Percentiles rank a stretch among this genome's conserved stretches.
phyloP scores from a whole-genome alignment of 768 basidiomycete species.

The Suillus subluteus region DNA sequence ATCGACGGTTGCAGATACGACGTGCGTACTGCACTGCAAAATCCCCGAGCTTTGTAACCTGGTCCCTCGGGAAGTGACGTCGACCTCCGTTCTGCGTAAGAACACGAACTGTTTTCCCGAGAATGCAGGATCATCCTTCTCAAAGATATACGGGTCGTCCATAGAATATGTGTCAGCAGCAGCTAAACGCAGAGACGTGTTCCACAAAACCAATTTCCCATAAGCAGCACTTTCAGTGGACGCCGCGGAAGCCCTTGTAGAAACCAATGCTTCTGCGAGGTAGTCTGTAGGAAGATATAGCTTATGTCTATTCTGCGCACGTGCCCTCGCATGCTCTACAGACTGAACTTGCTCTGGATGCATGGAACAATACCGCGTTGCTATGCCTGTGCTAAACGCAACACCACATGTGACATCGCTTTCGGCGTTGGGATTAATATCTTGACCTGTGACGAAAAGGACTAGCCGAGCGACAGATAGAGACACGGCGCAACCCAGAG shows the following conservation, averaged over 20 bases:
- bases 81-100: slow-evolving; percentile 38
- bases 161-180: slow-evolving; percentile 68
- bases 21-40: slow-evolving; percentile 33
- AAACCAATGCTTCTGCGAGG: slow-evolving; percentile 46
- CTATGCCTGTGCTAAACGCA: slow-evolving; percentile 56
- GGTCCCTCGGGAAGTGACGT: slow-evolving; percentile 26
- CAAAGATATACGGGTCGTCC: slow-evolving; percentile 64
- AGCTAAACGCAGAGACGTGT: slow-evolving; percentile 60
- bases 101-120: slow-evolving; percentile 46
- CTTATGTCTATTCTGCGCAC: slow-evolving; percentile 51
- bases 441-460: slow-evolving; percentile 74
- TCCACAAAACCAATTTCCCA: slow-evolving; percentile 47
- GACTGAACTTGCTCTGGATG: slow-evolving; percentile 21
- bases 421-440: slow-evolving; percentile 75
- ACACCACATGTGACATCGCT: slow-evolving; percentile 71
- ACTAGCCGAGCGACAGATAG: slow-evolving; percentile 64
- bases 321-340: slow-evolving; percentile 28
- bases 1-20: slow-evolving; percentile 54
- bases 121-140: slow-evolving; percentile 52
- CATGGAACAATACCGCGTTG: slow-evolving; percentile 59
- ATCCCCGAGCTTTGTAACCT: slow-evolving; percentile 14
- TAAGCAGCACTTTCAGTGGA: slow-evolving; percentile 44
- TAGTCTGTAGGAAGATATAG: slow-evolving; percentile 59
- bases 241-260: slow-evolving; percentile 40
- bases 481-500: slow-evolving; percentile 58